Base-by-base conservation (phyloP, 495 filamentous ascomycete species). In the Alectoria sarmentosa region DNA sequence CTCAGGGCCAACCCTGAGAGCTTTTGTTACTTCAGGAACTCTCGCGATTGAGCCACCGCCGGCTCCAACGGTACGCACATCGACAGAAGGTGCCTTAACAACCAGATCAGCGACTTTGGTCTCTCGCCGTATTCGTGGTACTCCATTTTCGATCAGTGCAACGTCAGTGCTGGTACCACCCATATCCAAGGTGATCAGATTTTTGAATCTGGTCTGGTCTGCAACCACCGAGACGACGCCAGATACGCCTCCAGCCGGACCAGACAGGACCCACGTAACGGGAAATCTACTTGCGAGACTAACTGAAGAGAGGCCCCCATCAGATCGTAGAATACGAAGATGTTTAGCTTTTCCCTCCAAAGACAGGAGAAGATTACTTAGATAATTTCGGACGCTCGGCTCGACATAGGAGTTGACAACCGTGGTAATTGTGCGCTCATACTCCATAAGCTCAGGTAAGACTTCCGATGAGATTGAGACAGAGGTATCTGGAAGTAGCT, bases 131-230 rank as follows among this genome's bases (percentile, higher is more conserved):
- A 82, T 66, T 14, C 73, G 77, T n/a, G 76, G 78, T 58, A 76
- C 72, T 5, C 76, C 76, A 19, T 79, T 69, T 19, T 79, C 75
- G 30, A 82, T 79, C 8, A 81, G 66, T 0, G 80, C 78, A 59
- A 76, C 76, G 57, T 82, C 80, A 0, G 79, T 82, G 0, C 76
- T 79, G 0, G 80, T 82, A 8, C 79, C 80, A 14, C 80, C 79
- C 78, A 82, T 81, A 58, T 82, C 80, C 15, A 82, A 46, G 0
- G 80, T 82, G 32, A 81, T 80, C 1, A 82, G 63, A 37, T 82
- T 80, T 68, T 80, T 80, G 61, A 78, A 79, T 9, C 73, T 70
- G 0, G 80, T 81, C 39, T 74, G 74, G 4, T 70, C 76, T 23
- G 80, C 74, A 15, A 82, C 77, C 8, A 77, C 72, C 55, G 79